Base-by-base conservation (phyloP, 495 filamentous ascomycete genomes). In the Penicillium robsamsonii region DNA sequence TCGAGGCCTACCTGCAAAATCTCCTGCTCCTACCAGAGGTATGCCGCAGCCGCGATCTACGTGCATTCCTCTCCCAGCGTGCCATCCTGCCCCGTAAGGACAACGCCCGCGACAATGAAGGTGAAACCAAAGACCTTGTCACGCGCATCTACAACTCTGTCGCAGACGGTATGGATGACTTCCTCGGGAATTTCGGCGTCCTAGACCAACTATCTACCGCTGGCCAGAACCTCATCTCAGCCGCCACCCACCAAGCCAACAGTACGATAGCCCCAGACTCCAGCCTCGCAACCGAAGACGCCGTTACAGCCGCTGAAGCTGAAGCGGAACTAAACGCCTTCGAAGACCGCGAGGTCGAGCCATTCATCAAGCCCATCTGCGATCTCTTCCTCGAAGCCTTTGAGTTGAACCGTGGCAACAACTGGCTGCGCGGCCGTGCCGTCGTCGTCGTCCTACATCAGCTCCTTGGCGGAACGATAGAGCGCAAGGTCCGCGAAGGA, bases 311-410 rank as follows among this genome's bases (percentile, higher is more conserved):
- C 1, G 91, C 89, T 3, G 95, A 99, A 75, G 93, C 93, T 2
- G 92, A 97, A 69, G 92, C 92, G 0, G 95, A 99, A 70, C 78
- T 99, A 22, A 89, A 88, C 44, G 95, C 95, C 5, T 97, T 96
- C 60, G 94, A 97, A 64, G 84, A 91, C 58, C 85, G 87, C 55
- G 90, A 96, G 61, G 77, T 91, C 0, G 90, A 96, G 65, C 95
- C 95, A 7, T 97, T 99, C 70, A 92, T 99, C 59, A 97, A 96
- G 65, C 95, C 95, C 8, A 96, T 99, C 59, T 97, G 92, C 70
- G 94, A 99, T 70, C 83, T 97, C 50, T 99, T 99, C 70, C 84
- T 97, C 38, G 95, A 97, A 74, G 81, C 90, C 11, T 99, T 99
- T 69, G 92, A 96, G 67, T 81, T 97, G 25, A 96, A 96, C 66